Base-by-base conservation (phyloP, 495 filamentous ascomycete genomes). In the Elaphomyces granulatus region DNA sequence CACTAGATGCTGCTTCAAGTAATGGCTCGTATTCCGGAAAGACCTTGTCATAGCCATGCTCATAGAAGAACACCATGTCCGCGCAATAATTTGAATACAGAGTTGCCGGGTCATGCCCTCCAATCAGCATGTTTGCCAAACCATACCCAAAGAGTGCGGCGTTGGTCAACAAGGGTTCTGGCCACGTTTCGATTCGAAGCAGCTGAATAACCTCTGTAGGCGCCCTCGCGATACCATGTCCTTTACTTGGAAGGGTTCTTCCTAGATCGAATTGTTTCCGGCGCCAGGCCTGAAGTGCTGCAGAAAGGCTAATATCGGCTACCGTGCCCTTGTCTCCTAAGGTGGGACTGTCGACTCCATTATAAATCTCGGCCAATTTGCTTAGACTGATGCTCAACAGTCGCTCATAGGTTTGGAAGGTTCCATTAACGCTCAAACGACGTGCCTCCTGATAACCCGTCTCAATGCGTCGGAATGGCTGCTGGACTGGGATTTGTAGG, bases 31-130 rank as follows among this genome's bases (percentile, higher is more conserved):
- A 36, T 15, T 35, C 37, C 17, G 53, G 53, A 34, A 55, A 57
- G 42, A 54, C 40, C 20, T 57, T 34, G 40, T 55, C 36, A 38
- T 50, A 57, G 12, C 53, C 53, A 38, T 57, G 53, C 44, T 57
- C 53, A 37, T 55, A 54, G 42, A 53, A 57, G 31, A 57, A 57
- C 18, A 34, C 52, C 49, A 55, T 50, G 42, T 57, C 53, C 7
- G 43, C 46, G 7, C 43, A 43, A 35, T 53, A 53, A 40, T 57
- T 57, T 17, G 53, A 57, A 38, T 43, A 53, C 37, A 55, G 34
- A 20, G 46, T 50, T 20, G 15, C 30, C 31, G 41, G 34, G 36
- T 57, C 53, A 42, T 45, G 30, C 10, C 52, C 53, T 36, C 53
- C 53, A 9, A 57, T 50, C 20, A 50, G 32, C 26, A 54, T 34